These are phyloP conservation scores for Phytopythium mirpurense DNA, from an alignment of 352 stramenopile genomes.

Conservation along the genomic window DNA sequence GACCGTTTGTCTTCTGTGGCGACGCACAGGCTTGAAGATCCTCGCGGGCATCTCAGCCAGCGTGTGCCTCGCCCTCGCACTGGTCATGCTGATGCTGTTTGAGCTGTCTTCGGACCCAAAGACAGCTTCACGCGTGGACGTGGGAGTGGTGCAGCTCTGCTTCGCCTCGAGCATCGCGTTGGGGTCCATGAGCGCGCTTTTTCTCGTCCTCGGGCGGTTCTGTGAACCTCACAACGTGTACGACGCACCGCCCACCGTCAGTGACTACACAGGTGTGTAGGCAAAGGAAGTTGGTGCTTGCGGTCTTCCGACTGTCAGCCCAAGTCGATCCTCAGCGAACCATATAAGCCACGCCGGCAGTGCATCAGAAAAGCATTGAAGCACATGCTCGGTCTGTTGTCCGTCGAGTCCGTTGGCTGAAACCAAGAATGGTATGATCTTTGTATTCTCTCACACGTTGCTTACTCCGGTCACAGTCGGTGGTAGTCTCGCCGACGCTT, in stretches of 20 bases:
- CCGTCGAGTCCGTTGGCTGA: too few relatives aligned
- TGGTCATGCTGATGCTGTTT: not conserved
- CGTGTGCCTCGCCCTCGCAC: not conserved
- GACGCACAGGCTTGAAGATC: not conserved
- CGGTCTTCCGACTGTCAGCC: too few relatives aligned
- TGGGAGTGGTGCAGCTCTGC: not conserved
- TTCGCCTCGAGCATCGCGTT: not conserved
- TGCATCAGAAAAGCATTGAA: too few relatives aligned
- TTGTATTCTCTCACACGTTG: too few relatives aligned
- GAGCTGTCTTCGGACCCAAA: not conserved
- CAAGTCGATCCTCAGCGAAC: too few relatives aligned
- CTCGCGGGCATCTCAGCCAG: not conserved
- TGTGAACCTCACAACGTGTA: not conserved
- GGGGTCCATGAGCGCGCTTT: not conserved
- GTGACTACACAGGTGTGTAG: too few relatives aligned
- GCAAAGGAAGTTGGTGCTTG: too few relatives aligned
- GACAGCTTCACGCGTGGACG: not conserved
- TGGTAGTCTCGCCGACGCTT: too few relatives aligned
- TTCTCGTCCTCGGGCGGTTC: not conserved
- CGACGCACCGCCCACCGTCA: not conserved
- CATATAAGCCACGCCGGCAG: too few relatives aligned
- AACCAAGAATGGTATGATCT: too few relatives aligned
- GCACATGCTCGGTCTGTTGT: too few relatives aligned
- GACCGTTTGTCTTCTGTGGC: not conserved
- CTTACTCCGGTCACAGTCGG: too few relatives aligned